A percentile compares a stretch with the other conserved stretches of the same genome.
Evolutionary conservation across 306 rosid species (phyloP).

Genomic region (Dryas octopetala): DNA sequence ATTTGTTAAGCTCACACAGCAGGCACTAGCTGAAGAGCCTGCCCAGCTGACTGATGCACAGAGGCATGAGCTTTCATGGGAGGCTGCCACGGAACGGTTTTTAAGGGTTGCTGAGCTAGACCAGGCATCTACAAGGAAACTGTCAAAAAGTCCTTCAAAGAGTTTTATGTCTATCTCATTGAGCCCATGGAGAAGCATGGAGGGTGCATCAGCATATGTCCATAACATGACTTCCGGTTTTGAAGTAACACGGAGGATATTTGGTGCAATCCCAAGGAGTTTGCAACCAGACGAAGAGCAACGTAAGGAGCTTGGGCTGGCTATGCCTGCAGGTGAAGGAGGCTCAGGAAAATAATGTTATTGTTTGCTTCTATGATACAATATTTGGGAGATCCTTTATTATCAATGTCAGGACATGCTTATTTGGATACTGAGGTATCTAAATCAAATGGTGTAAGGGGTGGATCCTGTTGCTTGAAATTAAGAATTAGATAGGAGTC

Average conservation of each 20-base stretch:
- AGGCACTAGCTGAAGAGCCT: conserved; percentile 66
- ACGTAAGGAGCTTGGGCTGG: conserved; percentile 71
- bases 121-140: conserved; percentile 27
- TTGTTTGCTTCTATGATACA: neutral
- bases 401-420: conserved; percentile 1
- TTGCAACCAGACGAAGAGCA: conserved; percentile 80
- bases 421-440: neutral
- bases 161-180: conserved; percentile 53
- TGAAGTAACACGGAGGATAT: conserved; percentile 66
- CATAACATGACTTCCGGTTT: conserved; percentile 75
- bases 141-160: conserved; percentile 38
- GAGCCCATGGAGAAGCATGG: conserved; percentile 38
- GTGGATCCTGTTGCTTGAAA: neutral
- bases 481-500: neutral
- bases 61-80: conserved; percentile 76
- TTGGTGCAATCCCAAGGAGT: conserved; percentile 85
- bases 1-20: conserved; percentile 57
- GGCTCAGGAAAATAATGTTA: conserved; percentile 32
- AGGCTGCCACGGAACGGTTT: conserved; percentile 85
- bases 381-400: neutral
- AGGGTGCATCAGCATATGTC: conserved; percentile 66
- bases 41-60: conserved; percentile 63
- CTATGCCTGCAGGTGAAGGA: conserved; percentile 30
- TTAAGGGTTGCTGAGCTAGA: conserved; percentile 56
- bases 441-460: neutral